Base-by-base conservation (phyloP, 768 basidiomycete genomes). In the Boletus subcaerulescens region DNA sequence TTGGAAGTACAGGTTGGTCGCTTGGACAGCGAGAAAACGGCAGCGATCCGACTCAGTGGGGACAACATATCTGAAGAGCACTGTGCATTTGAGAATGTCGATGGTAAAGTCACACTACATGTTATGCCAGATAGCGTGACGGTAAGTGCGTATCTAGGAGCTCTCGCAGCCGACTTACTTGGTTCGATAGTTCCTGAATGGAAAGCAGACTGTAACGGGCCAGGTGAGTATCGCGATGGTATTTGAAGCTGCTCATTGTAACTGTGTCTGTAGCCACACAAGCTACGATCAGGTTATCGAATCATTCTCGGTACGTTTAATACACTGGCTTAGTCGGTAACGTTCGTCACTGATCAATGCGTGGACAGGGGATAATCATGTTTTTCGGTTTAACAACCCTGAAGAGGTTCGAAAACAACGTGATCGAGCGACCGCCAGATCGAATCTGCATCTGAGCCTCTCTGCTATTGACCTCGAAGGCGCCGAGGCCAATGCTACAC, bases 341-440 rank as follows among this genome's bases (percentile, higher is more conserved):
- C 31, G 9, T 47, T 39, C 7, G 35, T 42, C 35, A 26, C 48
- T 54, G 52, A 54, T 55, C 47, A 50, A 53, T 18, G 51, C 53
- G 20, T 42, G n/a, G 52, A 45, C 56, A 92, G 91, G 96, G 50
- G 95, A 98, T 62, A 87, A 93, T 60, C 97, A 99, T 74, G 94
- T 98, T 52, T 99, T 99, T 72, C 84, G 97, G 17, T 98, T 97
- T 73, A 98, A 91, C 66, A 90, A 96, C 65, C 93, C 93, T 1
- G 92, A 94, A 70, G 92, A 93, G 71, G 93, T 95, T 57, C 90
- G 93, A 59, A 93, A 91, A 66, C 89, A 85, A 64, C 85, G 93
- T 41, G 89, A 95, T 71, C 85, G 91, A 40, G 88, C 87, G 3
- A 86, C 83, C 11, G 79, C 81, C 50, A 86, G 81, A 67, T 89